Conservation (phyloP, 2,329 filamentous ascomycete genomes). For the Zopfia rhizophila region DNA sequence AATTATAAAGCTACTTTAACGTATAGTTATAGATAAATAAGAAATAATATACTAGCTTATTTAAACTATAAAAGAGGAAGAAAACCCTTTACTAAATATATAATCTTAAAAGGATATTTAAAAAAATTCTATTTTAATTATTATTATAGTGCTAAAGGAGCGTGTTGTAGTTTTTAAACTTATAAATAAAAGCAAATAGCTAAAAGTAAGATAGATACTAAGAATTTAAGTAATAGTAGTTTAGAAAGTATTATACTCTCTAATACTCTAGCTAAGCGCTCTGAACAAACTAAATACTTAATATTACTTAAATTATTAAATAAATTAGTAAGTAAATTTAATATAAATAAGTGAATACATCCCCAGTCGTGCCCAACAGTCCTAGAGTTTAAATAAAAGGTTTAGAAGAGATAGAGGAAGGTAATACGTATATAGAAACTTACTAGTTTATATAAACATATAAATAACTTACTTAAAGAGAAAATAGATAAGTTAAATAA, state of each 20-base stretch:
- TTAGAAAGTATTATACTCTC: constrained; percentile 8
- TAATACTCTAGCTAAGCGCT: constrained; percentile 13
- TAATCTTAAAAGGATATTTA: constrained; percentile 8
- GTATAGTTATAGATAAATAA: constrained; percentile 8
- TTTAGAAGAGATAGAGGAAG: constrained; percentile 21
- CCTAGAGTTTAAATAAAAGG: constrained; percentile 15
- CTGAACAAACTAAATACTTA: constrained; percentile 3
- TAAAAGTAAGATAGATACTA: constrained; percentile 13
- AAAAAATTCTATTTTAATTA: constrained; percentile 10
- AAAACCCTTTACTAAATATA: too few relatives aligned
- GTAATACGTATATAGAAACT: constrained; percentile 18
- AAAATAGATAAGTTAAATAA: constrained; percentile 19
- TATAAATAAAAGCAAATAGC: constrained; percentile 11
- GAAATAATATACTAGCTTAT: constrained; percentile 9
- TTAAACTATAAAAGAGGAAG: too few relatives aligned
- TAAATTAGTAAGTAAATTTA: constrained; percentile 8
- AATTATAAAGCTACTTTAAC: constrained; percentile 10
- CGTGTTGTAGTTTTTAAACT: constrained; percentile 13
- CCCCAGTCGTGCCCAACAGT: constrained; percentile 15
- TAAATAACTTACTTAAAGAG: constrained; percentile 19
- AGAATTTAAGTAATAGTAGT: constrained; percentile 9
- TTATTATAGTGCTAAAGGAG: constrained; percentile 14
- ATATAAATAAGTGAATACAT: constrained; percentile 20
- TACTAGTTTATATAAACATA: constrained; percentile 18
- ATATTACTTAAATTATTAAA: constrained; percentile 14